Evolutionary conservation across 176 grass and related monocot genomes (phyloP).

Genomic region (Avena insularis): DNA sequence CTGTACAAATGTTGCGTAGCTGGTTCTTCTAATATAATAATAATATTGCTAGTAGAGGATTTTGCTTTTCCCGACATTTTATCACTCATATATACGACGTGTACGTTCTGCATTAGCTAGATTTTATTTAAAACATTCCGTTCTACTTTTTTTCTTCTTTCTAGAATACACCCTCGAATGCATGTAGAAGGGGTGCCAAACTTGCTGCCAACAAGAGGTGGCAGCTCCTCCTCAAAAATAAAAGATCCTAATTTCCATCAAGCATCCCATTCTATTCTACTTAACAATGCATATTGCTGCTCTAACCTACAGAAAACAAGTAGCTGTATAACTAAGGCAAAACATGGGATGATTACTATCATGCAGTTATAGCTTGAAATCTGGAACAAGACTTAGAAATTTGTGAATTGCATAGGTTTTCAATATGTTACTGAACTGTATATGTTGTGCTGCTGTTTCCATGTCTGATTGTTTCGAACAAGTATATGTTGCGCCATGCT

Average conservation of each 20-base stretch:
- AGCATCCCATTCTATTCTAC: background rate
- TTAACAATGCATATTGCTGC: slow-evolving; percentile 1
- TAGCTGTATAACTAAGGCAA: background rate
- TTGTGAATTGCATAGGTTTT: background rate
- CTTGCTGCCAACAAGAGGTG: too few relatives aligned
- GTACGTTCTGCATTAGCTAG: slow-evolving; percentile 1
- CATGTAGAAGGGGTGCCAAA: too few relatives aligned
- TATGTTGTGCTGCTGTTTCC: background rate
- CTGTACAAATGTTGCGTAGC: background rate
- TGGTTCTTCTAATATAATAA: background rate
- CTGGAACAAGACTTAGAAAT: background rate
- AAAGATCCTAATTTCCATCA: too few relatives aligned
- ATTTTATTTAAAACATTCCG: background rate
- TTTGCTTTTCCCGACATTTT: background rate
- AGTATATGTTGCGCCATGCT: background rate
- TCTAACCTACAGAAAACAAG: background rate
- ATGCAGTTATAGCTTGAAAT: background rate
- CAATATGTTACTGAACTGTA: background rate
- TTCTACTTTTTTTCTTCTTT: slow-evolving; percentile 6
- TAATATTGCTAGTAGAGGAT: background rate
- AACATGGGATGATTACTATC: background rate
- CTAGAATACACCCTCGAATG: too few relatives aligned
- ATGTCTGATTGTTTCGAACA: background rate
- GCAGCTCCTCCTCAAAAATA: too few relatives aligned
- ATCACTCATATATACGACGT: background rate